Base-by-base conservation (phyloP, 2,329 filamentous ascomycete species). In the Xylaria digitata region DNA sequence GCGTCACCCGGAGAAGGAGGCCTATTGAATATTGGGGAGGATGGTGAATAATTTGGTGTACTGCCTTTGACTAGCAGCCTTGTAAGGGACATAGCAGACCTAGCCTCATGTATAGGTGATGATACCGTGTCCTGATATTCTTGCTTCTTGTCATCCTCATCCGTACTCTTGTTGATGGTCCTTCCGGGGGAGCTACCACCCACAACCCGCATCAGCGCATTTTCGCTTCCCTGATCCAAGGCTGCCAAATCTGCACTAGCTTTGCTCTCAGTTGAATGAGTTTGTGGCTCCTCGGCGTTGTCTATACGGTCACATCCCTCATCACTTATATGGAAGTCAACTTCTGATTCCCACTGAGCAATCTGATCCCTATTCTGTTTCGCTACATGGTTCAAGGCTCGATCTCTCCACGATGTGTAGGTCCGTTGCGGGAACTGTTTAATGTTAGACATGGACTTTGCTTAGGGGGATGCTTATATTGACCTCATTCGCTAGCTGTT, bases 391-490 rank as follows among this genome's bases (percentile, higher is more conserved):
- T 72, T 72, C 3, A 78, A 17, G 71, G 76, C 80, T 30, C 76
- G 75, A 40, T 74, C 67, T 32, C 74, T 76, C 76, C 77, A 79
- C 6, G 76, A 74, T 4, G 72, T 64, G 56, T 46, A 69, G 1
- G 78, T 67, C 50, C 79, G 79, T 17, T 78, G 74, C 2, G 78
- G 75, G 57, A 77, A 72, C 76, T 78, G 58, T 17, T 32, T 7
- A 21, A 26, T 17, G 53, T 71, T 54, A 71, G 67, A 61, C 26
- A 57, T 21, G n/a, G 6, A 5, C 9, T 37, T 48, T 40, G 13
- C n/a, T 26, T 0, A 26, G 23, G 34, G 21, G n/a, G n/a, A 26
- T 6, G 2, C n/a, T 11, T 15, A 26, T 34, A 68, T 76, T 40
- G 45, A 80, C 80, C 61, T 75, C 60, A 32, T 66, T 60, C 1